phyloP scores from a whole-genome alignment of 345 rosid species.

The Salix arbutifolia region DNA sequence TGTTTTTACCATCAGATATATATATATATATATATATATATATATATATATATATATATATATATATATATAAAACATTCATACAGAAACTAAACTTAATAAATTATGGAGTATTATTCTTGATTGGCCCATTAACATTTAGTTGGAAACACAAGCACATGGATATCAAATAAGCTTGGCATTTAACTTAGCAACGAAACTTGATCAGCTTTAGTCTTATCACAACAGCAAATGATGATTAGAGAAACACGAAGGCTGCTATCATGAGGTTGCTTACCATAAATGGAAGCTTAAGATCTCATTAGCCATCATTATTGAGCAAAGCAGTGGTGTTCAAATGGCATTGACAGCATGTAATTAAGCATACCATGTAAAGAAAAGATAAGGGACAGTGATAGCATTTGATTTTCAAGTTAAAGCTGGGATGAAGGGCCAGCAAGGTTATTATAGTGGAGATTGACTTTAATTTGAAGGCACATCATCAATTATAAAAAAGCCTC shows the following conservation, averaged over 20 bases:
- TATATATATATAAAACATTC: no score
- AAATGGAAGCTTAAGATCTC: slow-evolving; percentile 38
- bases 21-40: no score
- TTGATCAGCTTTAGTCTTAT: slow-evolving; percentile 24
- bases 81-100: not conserved
- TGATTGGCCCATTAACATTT: slow-evolving; percentile 32
- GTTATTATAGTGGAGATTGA: slow-evolving; percentile 16
- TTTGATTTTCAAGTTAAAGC: not conserved
- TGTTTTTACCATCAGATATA: not conserved
- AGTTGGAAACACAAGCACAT: slow-evolving; percentile 45
- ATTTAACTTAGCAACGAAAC: slow-evolving; percentile 21
- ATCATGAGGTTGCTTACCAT: slow-evolving; percentile 26
- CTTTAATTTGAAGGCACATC: slow-evolving; percentile 30
- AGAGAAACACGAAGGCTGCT: slow-evolving; percentile 13
- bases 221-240: slow-evolving; percentile 27
- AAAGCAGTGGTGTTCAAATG: not conserved
- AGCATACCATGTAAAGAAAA: not conserved
- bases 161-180: slow-evolving; percentile 21
- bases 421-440: not conserved
- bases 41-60: no score
- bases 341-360: not conserved
- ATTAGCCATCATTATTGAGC: slow-evolving; percentile 23
- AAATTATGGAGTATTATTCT: not conserved
- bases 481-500: slow-evolving; percentile 14
- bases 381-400: not conserved